These are phyloP conservation scores for Sclerotinia minor DNA, from an alignment of 2,329 filamentous ascomycete species.

Conservation along the genomic window DNA sequence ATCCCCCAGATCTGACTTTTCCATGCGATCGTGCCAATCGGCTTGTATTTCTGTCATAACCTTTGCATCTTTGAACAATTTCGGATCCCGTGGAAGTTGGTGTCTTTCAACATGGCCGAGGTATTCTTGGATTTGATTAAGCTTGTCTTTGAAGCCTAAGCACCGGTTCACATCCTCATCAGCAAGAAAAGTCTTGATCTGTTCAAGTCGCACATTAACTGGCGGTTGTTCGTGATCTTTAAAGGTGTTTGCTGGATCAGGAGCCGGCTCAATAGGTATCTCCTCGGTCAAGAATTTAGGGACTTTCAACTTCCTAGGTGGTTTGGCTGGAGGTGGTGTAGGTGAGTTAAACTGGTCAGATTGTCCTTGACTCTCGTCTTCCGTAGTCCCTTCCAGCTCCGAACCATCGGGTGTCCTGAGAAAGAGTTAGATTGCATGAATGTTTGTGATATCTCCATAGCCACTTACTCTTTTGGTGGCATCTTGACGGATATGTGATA, in stretches of 20 bases:
- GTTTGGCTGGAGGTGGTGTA: not conserved
- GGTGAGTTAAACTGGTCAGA: not conserved
- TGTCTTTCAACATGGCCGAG: conserved; percentile 26
- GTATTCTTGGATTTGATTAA: conserved; percentile 39
- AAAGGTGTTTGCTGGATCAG: conserved; percentile 21
- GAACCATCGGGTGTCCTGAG: not conserved
- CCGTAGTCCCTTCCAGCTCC: not conserved
- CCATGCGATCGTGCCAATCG: conserved; percentile 30
- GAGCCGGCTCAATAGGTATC: not conserved
- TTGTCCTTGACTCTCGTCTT: not conserved
- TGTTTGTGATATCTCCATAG: too few relatives aligned
- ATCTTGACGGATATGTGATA: not conserved
- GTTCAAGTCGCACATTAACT: conserved; percentile 40
- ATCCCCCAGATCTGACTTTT: conserved; percentile 16
- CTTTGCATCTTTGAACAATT: conserved; percentile 32
- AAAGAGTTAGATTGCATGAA: not conserved
- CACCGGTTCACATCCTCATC: conserved; percentile 51
- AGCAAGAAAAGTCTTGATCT: conserved; percentile 49
- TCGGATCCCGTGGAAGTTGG: conserved; percentile 18
- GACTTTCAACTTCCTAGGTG: conserved; percentile 4
- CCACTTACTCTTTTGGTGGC: not conserved
- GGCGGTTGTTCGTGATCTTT: conserved; percentile 41
- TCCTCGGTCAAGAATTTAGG: conserved; percentile 9
- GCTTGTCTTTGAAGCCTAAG: conserved; percentile 45
- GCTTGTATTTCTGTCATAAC: conserved; percentile 34